These are phyloP conservation scores for Boletus edulis DNA, from an alignment of 768 basidiomycete species.

Conservation along the genomic window DNA sequence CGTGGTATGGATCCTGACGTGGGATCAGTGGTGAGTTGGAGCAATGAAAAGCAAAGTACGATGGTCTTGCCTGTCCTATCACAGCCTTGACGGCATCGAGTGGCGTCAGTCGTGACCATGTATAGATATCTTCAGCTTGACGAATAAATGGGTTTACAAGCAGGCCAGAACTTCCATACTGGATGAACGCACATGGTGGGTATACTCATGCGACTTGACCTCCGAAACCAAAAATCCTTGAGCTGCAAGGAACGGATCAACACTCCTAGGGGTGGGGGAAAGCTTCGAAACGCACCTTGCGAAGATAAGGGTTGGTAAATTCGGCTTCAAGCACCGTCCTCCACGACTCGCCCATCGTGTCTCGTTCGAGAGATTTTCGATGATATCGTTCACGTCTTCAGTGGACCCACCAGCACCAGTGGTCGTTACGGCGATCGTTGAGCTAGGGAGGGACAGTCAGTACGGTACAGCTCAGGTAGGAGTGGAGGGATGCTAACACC, in stretches of 20 bases:
- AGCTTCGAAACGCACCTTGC: constrained; percentile 34
- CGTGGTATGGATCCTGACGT: constrained; percentile 67
- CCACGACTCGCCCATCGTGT: constrained; percentile 61
- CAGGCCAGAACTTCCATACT: too few species aligned
- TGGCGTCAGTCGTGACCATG: constrained; percentile 73
- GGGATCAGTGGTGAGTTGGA: not conserved
- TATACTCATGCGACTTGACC: constrained; percentile 42
- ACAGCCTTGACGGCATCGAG: too few species aligned
- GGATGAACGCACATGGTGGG: constrained; percentile 38
- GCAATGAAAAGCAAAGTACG: not conserved
- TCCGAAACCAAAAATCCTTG: constrained; percentile 59
- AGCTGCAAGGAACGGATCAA: constrained; percentile 35
- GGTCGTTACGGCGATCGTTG: constrained; percentile 10
- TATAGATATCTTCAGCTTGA: constrained; percentile 70
- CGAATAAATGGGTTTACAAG: not conserved
- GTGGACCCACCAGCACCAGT: not conserved
- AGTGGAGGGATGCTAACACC: not conserved
- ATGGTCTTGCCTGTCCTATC: constrained; percentile 50
- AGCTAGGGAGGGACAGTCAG: constrained; percentile 11
- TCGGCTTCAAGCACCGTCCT: constrained; percentile 47
- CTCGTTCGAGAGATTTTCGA: constrained; percentile 43
- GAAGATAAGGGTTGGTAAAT: constrained; percentile 62
- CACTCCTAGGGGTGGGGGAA: not conserved
- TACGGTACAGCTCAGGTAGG: not conserved
- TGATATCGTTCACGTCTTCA: constrained; percentile 1